Evolutionary conservation across 1,139 yeast species (phyloP).

Genomic region (Debaryomyces udenii): DNA sequence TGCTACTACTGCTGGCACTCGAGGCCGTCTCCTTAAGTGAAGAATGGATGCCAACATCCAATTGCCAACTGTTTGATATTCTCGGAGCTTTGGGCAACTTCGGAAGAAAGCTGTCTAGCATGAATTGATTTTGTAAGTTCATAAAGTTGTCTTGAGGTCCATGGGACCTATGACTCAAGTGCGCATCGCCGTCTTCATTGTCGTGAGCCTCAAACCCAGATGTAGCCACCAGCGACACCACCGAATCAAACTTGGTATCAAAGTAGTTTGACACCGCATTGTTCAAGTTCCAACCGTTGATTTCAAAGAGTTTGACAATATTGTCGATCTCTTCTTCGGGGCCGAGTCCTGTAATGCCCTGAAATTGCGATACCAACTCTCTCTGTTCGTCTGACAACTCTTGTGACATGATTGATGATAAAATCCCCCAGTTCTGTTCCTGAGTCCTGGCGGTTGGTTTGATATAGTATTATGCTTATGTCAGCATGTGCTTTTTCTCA

Average conservation of each 20-base stretch:
- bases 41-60: slow-evolving; percentile 49
- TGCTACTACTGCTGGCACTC: slow-evolving; percentile 2
- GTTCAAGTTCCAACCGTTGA: slow-evolving; percentile 53
- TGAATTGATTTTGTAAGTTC: slow-evolving; percentile 39
- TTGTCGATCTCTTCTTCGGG: slow-evolving; percentile 37
- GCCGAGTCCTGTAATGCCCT: slow-evolving; percentile 46
- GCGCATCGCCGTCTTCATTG: slow-evolving; percentile 12
- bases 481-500: no score
- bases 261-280: slow-evolving; percentile 53
- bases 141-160: slow-evolving; percentile 14
- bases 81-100: slow-evolving; percentile 46
- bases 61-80: slow-evolving; percentile 45
- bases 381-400: slow-evolving; percentile 12
- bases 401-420: slow-evolving; percentile 2
- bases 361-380: slow-evolving; percentile 38
- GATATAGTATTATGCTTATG: not conserved
- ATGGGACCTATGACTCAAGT: slow-evolving; percentile 10
- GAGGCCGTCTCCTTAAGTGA: slow-evolving; percentile 26
- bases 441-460: no score
- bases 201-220: slow-evolving; percentile 22
- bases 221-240: slow-evolving; percentile 14
- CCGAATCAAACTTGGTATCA: slow-evolving; percentile 48
- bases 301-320: slow-evolving; percentile 39
- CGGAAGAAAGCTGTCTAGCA: slow-evolving; percentile 40
- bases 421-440: no score